phyloP scores from a whole-genome alignment of 2,329 filamentous ascomycete species.

The Neodidymelliopsis sp. region DNA sequence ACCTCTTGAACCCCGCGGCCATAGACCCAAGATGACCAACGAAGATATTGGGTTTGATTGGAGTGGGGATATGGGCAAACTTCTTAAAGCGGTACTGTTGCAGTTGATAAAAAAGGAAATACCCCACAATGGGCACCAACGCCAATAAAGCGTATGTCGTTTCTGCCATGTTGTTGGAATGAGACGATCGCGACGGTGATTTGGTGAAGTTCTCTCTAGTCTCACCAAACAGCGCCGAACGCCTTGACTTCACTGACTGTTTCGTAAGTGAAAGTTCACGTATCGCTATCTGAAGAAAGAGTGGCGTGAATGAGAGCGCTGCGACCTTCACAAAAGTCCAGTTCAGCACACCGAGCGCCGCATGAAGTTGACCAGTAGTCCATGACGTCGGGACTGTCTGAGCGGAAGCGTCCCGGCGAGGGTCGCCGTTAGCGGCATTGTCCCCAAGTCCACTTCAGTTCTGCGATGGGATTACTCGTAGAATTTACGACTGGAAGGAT shows the following conservation, averaged over 20 bases:
- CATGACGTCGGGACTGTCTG: neutral
- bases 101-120: conserved; percentile 30
- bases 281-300: too few species aligned
- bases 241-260: neutral
- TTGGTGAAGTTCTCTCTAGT: neutral
- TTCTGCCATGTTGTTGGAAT: conserved; percentile 30
- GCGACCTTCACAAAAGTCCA: too few species aligned
- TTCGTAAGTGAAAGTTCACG: neutral
- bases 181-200: too few species aligned
- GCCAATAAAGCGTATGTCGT: conserved; percentile 29
- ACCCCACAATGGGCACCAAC: conserved; percentile 27
- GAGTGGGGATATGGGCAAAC: conserved; percentile 33
- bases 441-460: neutral
- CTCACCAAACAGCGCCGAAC: neutral
- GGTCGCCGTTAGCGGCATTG: neutral
- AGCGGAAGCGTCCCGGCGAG: neutral
- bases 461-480: neutral
- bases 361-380: too few species aligned
- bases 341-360: too few species aligned
- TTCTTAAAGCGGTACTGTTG: conserved; percentile 38
- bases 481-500: too few species aligned
- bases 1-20: conserved; percentile 33
- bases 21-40: conserved; percentile 39
- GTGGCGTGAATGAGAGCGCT: too few species aligned
- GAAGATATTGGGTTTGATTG: conserved; percentile 32